These are phyloP conservation scores for Stachybotrys echinatus DNA, from an alignment of 2,329 filamentous ascomycete species.

Conservation along the genomic window DNA sequence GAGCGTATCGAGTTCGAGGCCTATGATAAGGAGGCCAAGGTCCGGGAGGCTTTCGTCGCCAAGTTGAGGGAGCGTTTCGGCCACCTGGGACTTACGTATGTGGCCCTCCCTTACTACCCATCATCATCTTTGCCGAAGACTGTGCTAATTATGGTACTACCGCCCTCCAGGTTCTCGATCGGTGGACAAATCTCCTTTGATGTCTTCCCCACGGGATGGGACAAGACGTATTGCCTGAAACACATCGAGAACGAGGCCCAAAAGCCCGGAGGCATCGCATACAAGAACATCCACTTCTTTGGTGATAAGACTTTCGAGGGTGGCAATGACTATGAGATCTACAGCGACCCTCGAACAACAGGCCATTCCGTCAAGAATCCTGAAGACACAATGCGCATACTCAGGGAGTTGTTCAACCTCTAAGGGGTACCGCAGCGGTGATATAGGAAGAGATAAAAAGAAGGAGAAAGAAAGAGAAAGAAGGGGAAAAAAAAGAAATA, in stretches of 20 bases:
- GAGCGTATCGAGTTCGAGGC: conserved; percentile 80
- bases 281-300: conserved; percentile 93
- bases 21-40: conserved; percentile 72
- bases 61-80: conserved; percentile 75
- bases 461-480: neutral
- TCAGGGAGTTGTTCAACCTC: conserved; percentile 77
- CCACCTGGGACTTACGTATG: conserved; percentile 78
- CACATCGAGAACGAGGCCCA: conserved; percentile 79
- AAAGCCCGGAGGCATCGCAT: conserved; percentile 65
- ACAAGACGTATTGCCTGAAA: conserved; percentile 94
- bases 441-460: neutral
- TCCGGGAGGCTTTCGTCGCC: conserved; percentile 72
- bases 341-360: conserved; percentile 70
- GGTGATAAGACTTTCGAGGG: conserved; percentile 91
- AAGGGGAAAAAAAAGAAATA: conserved; percentile 1
- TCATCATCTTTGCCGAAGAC: neutral
- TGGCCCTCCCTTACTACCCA: conserved; percentile 14
- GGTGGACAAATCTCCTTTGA: conserved; percentile 98
- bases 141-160: neutral
- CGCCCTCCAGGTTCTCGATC: conserved; percentile 68
- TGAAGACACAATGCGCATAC: conserved; percentile 71
- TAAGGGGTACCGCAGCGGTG: conserved; percentile 20
- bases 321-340: conserved; percentile 97
- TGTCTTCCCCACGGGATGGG: conserved; percentile 94
- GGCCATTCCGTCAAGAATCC: conserved; percentile 81